Percentiles rank a stretch among this genome's conserved stretches.
These are phyloP conservation scores for Plasmodium vinckei DNA, from an alignment of 169 alveolate species.

Conservation along the genomic window DNA sequence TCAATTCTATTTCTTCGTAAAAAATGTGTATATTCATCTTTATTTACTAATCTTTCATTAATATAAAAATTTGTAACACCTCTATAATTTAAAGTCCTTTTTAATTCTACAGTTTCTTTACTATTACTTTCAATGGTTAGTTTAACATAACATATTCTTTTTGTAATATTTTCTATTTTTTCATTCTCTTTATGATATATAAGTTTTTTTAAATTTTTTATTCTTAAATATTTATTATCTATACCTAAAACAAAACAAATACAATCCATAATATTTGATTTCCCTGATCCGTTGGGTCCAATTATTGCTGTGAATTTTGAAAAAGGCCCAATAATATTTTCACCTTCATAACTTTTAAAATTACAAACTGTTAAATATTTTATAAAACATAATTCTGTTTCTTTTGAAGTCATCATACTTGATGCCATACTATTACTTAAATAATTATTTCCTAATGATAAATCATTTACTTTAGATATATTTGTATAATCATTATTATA, in stretches of 20 bases:
- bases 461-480: neutral
- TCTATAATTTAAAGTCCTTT: conserved; percentile 85
- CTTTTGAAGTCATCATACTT: conserved; percentile 4
- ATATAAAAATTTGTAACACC: conserved; percentile 88
- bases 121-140: conserved; percentile 81
- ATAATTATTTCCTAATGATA: conserved; percentile 28
- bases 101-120: conserved; percentile 84
- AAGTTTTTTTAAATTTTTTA: conserved; percentile 90
- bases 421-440: conserved; percentile 18
- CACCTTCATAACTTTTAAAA: conserved; percentile 94
- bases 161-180: conserved; percentile 72
- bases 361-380: conserved; percentile 80
- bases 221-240: conserved; percentile 87
- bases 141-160: conserved; percentile 83
- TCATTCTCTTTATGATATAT: conserved; percentile 87
- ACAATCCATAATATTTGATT: conserved; percentile 91
- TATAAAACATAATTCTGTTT: conserved; percentile 58
- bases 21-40: conserved; percentile 81
- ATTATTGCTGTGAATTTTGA: conserved; percentile 91
- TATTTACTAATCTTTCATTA: conserved; percentile 84
- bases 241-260: conserved; percentile 91
- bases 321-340: conserved; percentile 91
- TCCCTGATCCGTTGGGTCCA: conserved; percentile 96
- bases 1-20: conserved; percentile 80
- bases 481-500: too few species aligned